phyloP scores from a whole-genome alignment of 495 filamentous ascomycete genomes.

The Hamigera avellanea region DNA sequence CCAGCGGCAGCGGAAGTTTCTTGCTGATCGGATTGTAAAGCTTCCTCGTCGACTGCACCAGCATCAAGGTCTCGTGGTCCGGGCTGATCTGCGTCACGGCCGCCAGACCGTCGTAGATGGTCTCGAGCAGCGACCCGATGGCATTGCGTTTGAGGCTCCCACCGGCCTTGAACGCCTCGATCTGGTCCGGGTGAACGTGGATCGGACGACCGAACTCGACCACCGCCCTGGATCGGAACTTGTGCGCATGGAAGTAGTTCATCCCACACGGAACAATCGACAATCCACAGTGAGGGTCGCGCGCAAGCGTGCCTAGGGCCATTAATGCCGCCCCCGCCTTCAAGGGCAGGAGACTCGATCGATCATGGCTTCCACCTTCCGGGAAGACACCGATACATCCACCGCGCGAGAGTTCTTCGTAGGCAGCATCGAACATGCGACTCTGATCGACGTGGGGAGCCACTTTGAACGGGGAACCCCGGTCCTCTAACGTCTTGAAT shows the following conservation, averaged over 20 bases:
- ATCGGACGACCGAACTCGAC: constrained; percentile 74
- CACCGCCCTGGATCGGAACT: constrained; percentile 79
- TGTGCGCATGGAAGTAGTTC: constrained; percentile 92
- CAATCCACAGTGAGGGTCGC: constrained; percentile 60
- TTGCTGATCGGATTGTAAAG: constrained; percentile 76
- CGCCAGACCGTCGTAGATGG: constrained; percentile 57
- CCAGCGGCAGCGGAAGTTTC: constrained; percentile 69
- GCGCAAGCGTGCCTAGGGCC: constrained; percentile 72
- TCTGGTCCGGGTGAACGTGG: constrained; percentile 59
- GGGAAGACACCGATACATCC: constrained; percentile 84
- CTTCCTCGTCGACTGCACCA: constrained; percentile 74
- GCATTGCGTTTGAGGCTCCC: constrained; percentile 57
- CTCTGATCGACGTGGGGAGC: constrained; percentile 83
- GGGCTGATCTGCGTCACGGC: constrained; percentile 74
- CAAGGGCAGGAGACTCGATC: constrained; percentile 70
- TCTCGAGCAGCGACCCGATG: constrained; percentile 58
- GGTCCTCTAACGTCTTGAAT: constrained; percentile 47
- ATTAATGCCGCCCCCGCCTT: constrained; percentile 88
- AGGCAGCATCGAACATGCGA: constrained; percentile 73
- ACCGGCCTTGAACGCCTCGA: constrained; percentile 61
- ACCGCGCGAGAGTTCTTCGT: constrained; percentile 54
- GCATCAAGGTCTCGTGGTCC: constrained; percentile 80
- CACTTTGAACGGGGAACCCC: constrained; percentile 61
- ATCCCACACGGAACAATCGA: constrained; percentile 83
- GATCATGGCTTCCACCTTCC: constrained; percentile 80